A percentile compares a stretch with the other conserved stretches of the same genome.
These are phyloP conservation scores for Ulvella scutata DNA, from an alignment of 139 green algal species.

Conservation along the genomic window DNA sequence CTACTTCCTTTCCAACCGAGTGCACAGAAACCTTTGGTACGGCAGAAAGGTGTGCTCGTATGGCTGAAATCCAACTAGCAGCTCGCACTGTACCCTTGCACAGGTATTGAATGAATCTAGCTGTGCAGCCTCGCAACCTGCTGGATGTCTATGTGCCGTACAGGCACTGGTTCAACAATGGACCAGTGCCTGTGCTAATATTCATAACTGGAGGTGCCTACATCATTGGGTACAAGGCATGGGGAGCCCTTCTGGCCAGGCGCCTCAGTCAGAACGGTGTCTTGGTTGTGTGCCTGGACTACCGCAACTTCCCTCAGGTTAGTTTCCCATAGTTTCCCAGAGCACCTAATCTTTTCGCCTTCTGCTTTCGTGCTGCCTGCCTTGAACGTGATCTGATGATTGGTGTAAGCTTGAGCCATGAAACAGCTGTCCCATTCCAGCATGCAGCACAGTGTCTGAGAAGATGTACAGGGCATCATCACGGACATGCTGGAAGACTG, in stretches of 20 bases:
- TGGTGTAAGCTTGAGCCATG: background rate
- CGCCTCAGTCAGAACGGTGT: constrained; percentile 63
- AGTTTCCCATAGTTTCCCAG: background rate
- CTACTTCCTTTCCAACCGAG: constrained; percentile 55
- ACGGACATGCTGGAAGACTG: constrained; percentile 85
- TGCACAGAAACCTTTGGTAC: constrained; percentile 56
- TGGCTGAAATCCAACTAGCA: background rate
- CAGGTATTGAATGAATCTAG: background rate
- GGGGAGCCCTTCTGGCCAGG: constrained; percentile 71
- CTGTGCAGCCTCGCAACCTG: constrained; percentile 47
- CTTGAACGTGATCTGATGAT: background rate
- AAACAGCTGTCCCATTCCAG: background rate
- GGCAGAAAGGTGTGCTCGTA: constrained; percentile 30
- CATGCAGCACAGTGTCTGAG: background rate
- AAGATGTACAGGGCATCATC: constrained; percentile 40
- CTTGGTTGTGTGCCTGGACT: constrained; percentile 82
- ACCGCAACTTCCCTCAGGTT: constrained; percentile 88
- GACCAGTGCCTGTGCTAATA: constrained; percentile 53
- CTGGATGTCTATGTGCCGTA: constrained; percentile 70
- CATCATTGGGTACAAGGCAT: constrained; percentile 92
- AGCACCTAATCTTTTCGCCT: constrained; percentile 6
- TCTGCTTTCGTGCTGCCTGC: background rate
- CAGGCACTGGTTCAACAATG: constrained; percentile 5
- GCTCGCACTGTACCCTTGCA: background rate
- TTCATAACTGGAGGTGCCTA: constrained; percentile 83